A percentile compares a stretch with the other conserved stretches of the same genome.
Evolutionary conservation across 1,284 basidiomycete genomes (phyloP).

Genomic region (Phylloboletellus chloephorus): DNA sequence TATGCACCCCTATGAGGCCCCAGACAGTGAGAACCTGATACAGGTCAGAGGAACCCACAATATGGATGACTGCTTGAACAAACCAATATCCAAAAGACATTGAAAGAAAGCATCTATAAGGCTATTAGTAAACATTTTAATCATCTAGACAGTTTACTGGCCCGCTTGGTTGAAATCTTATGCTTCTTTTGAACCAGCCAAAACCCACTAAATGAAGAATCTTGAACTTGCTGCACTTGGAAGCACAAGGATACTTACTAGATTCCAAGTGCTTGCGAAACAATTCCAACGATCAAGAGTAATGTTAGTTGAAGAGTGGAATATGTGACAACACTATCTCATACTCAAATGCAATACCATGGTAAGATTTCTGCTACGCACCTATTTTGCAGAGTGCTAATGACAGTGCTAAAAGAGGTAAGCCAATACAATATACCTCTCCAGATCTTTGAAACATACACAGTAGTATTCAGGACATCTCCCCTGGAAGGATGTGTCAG

Average conservation of each 20-base stretch:
- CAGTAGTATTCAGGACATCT: conserved; percentile 70
- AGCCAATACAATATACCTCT: neutral
- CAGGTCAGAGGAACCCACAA: neutral
- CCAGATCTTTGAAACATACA: conserved; percentile 39
- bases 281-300: conserved; percentile 72
- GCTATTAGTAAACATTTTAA: neutral
- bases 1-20: conserved; percentile 75
- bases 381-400: conserved; percentile 75
- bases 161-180: conserved; percentile 66
- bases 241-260: conserved; percentile 43
- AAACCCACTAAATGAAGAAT: conserved; percentile 45
- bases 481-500: conserved; percentile 38
- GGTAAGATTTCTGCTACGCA: conserved; percentile 25
- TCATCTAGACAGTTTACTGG: conserved; percentile 23
- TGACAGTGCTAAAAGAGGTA: conserved; percentile 52
- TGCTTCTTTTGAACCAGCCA: conserved; percentile 76
- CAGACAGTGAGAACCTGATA: conserved; percentile 62
- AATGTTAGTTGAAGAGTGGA: conserved; percentile 64
- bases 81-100: conserved; percentile 68
- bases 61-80: conserved; percentile 14
- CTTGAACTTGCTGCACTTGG: conserved; percentile 2
- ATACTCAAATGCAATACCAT: neutral
- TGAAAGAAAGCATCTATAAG: conserved; percentile 63
- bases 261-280: conserved; percentile 68
- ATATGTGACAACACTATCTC: conserved; percentile 50